Conservation (phyloP, 129 eudicot species). For the Flaveria sonorensis region DNA sequence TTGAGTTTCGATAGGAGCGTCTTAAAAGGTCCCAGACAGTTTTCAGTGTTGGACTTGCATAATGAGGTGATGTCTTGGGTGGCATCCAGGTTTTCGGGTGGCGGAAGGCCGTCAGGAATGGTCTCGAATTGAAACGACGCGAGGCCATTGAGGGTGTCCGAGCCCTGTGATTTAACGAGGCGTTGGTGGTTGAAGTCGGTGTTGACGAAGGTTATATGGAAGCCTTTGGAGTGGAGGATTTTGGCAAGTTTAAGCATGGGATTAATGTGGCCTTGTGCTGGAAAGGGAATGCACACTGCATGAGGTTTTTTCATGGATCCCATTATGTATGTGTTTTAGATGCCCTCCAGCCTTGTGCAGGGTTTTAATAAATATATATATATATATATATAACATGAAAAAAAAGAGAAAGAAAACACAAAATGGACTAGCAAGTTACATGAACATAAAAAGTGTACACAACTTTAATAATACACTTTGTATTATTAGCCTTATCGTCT, state of each 20-base stretch:
- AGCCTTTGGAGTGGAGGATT: slow-evolving; percentile 46
- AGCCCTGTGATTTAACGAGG: slow-evolving; percentile 39
- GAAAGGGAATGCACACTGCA: slow-evolving; percentile 54
- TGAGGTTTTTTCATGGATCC: slow-evolving; percentile 10
- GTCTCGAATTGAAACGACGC: too few relatives aligned
- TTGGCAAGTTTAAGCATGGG: slow-evolving; percentile 46
- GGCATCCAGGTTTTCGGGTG: slow-evolving; percentile 16
- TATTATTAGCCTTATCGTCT: too few relatives aligned
- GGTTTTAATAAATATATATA: too few relatives aligned
- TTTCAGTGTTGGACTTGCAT: slow-evolving; percentile 20
- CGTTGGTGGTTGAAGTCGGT: slow-evolving; percentile 44
- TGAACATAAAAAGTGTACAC: too few relatives aligned
- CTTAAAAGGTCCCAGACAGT: slow-evolving; percentile 26
- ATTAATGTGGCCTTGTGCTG: slow-evolving; percentile 57
- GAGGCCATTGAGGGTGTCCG: slow-evolving; percentile 25
- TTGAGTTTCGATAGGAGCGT: slow-evolving; percentile 27
- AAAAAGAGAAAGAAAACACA: too few relatives aligned
- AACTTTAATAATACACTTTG: too few relatives aligned
- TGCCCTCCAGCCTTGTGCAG: too few relatives aligned
- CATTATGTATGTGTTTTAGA: neutral
- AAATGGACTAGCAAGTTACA: too few relatives aligned
- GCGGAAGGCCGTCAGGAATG: too few relatives aligned
- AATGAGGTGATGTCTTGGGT: slow-evolving; percentile 34
- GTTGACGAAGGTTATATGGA: too few relatives aligned
- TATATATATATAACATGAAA: too few relatives aligned